These are phyloP conservation scores for Fonsecaea erecta DNA, from an alignment of 2,329 filamentous ascomycete species.

Conservation along the genomic window DNA sequence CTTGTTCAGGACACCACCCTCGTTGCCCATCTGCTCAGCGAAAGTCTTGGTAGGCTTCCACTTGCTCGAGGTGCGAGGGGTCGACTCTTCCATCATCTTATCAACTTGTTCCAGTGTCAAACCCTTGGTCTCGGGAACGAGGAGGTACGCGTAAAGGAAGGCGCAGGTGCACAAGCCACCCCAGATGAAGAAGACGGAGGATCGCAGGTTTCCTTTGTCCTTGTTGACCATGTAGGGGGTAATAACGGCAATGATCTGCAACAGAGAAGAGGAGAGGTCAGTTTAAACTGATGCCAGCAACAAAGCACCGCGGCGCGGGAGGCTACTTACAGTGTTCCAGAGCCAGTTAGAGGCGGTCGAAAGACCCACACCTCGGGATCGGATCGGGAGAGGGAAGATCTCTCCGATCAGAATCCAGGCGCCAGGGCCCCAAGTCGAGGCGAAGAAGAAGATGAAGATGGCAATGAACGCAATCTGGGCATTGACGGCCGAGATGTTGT, in stretches of 20 bases:
- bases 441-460: constrained; percentile 94
- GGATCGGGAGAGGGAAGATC: constrained; percentile 87
- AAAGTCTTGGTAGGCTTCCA: constrained; percentile 77
- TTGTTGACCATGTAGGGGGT: constrained; percentile 71
- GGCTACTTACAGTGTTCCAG: constrained; percentile 71
- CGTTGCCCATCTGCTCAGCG: constrained; percentile 61
- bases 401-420: constrained; percentile 78
- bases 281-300: constrained; percentile 68
- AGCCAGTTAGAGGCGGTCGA: constrained; percentile 92
- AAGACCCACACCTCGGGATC: constrained; percentile 82
- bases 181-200: constrained; percentile 83
- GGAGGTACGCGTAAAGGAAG: constrained; percentile 73
- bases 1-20: constrained; percentile 39
- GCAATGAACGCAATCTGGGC: constrained; percentile 86
- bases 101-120: constrained; percentile 79
- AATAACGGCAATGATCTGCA: constrained; percentile 66
- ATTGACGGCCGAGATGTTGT: constrained; percentile 50
- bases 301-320: constrained; percentile 48
- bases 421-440: constrained; percentile 82
- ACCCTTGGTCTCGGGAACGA: constrained; percentile 75
- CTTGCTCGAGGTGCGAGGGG: constrained; percentile 73
- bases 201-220: constrained; percentile 62
- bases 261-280: neutral
- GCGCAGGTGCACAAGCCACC: constrained; percentile 73
- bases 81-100: constrained; percentile 88